A percentile compares a stretch with the other conserved stretches of the same genome.
These are phyloP conservation scores for Melampsora abietis-canadensis DNA, from an alignment of 1,284 basidiomycete genomes.

Conservation along the genomic window DNA sequence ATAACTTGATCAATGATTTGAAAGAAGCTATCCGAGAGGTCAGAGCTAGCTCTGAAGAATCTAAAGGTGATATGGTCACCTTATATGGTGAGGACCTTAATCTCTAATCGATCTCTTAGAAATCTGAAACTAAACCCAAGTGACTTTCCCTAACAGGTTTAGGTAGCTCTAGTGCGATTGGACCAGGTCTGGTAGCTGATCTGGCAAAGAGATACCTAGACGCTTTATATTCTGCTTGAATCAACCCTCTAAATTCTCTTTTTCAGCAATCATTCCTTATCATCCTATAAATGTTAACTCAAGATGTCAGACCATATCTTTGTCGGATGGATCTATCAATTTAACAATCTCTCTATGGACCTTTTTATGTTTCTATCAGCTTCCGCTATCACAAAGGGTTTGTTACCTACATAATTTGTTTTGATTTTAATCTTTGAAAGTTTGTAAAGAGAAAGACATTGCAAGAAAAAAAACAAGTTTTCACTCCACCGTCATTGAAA, in stretches of 20 bases:
- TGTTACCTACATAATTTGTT: too few species aligned
- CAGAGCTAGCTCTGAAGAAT: slow-evolving; percentile 55
- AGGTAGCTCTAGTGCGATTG: slow-evolving; percentile 79
- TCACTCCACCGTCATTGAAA: too few species aligned
- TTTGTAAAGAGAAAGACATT: too few species aligned
- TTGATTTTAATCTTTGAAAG: too few species aligned
- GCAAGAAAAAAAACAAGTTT: too few species aligned
- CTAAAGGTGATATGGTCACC: slow-evolving; percentile 74
- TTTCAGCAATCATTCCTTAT: neutral
- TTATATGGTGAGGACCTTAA: slow-evolving; percentile 67
- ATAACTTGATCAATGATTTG: slow-evolving; percentile 74
- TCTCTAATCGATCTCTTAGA: neutral
- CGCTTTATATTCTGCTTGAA: slow-evolving; percentile 45
- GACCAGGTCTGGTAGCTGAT: slow-evolving; percentile 80
- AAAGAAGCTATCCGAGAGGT: slow-evolving; percentile 70
- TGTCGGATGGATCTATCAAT: slow-evolving; percentile 11
- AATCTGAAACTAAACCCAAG: slow-evolving; percentile 8
- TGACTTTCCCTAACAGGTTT: slow-evolving; percentile 62
- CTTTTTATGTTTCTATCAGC: too few species aligned
- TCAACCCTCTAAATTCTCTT: too few species aligned
- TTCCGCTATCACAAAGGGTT: too few species aligned
- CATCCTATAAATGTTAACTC: neutral
- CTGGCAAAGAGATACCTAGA: slow-evolving; percentile 62
- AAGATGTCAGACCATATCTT: neutral
- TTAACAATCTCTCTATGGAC: too few species aligned